Evolutionary conservation across 345 rosid species (phyloP), one percentile per base, ranked within the genome.

Genomic region (Murraya paniculata): DNA sequence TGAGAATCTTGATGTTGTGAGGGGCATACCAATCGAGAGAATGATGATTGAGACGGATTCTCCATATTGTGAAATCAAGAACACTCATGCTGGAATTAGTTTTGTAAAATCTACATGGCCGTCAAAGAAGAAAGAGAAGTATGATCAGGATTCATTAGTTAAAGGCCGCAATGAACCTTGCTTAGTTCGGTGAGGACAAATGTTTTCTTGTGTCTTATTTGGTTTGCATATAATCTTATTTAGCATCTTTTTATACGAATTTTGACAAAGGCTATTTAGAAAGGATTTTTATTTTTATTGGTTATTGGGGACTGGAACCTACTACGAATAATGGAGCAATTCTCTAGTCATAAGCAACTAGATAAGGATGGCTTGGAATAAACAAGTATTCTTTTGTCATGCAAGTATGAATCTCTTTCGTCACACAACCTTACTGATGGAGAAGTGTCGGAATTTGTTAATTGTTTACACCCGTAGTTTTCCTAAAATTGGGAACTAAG

Each of bases 31-130:
- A 5, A 76, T 89, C 73, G 98, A 90, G 81, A 91, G 91, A 83
- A 92, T 92, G 97, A 96, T 94, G 98, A 92, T 94, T 21, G 98
- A 96, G 84, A 96, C 98, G 6, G 99, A 96, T 84, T 94, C 99
- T 78, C 99, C 99, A n/a, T 94, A 96, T 68, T 96, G 98, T 71
- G 98, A 96, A 36, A 90, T 96, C 39, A 96, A 86, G 77, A 96
- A 82, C 84, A 89, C 98, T 62, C 95, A 94, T 70, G 97, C 98
- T 8, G 95, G 98, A 39, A 87, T 91, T 38, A 81, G 72, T 33
- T 89, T 87, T 31, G 90, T 96, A 25, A 91, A 91, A 76, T 88
- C 95, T 45, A 55, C 64, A 25, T 90, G 95, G 98, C 91, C 95
- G 84, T 96, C 94, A 31, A 96, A 91, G 89, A 94, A 96, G 86